Percentiles rank a stretch among this genome's conserved stretches.
Conservation (phyloP, 225 moss, liverwort and hornwort species). For the Ulota crispa region DNA sequence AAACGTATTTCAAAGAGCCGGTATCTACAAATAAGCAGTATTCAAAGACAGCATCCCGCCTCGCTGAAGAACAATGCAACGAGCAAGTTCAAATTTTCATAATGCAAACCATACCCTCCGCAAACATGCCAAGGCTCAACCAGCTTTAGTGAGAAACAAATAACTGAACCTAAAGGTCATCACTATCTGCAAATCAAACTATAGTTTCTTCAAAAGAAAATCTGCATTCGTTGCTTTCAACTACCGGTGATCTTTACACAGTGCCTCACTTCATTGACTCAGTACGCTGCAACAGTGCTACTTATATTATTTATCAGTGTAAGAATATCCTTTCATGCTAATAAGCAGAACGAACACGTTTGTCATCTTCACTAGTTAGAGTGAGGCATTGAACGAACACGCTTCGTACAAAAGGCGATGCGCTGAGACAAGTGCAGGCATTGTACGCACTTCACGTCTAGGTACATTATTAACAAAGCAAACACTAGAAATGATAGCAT, state of each 20-base stretch:
- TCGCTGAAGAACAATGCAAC: background rate
- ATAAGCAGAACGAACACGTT: background rate
- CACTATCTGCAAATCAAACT: background rate
- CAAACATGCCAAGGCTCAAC: background rate
- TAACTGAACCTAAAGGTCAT: background rate
- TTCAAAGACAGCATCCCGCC: background rate
- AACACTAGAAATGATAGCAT: background rate
- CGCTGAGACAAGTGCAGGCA: background rate
- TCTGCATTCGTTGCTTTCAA: conserved; percentile 2
- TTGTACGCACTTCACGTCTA: background rate
- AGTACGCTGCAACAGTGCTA: conserved; percentile 1
- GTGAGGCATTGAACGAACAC: background rate
- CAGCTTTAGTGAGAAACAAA: conserved; percentile 9
- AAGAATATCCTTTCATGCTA: background rate
- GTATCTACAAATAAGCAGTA: background rate
- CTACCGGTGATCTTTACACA: background rate
- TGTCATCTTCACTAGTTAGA: too few species aligned
- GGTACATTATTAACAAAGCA: background rate
- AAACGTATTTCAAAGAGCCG: background rate
- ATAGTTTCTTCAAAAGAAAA: background rate
- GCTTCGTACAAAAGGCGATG: background rate
- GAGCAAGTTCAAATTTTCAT: background rate
- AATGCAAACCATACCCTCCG: background rate
- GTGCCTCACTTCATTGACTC: background rate
- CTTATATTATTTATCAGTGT: background rate